These are phyloP conservation scores for Thalassiosira oceanica DNA, from an alignment of 352 stramenopile genomes.

Conservation along the genomic window DNA sequence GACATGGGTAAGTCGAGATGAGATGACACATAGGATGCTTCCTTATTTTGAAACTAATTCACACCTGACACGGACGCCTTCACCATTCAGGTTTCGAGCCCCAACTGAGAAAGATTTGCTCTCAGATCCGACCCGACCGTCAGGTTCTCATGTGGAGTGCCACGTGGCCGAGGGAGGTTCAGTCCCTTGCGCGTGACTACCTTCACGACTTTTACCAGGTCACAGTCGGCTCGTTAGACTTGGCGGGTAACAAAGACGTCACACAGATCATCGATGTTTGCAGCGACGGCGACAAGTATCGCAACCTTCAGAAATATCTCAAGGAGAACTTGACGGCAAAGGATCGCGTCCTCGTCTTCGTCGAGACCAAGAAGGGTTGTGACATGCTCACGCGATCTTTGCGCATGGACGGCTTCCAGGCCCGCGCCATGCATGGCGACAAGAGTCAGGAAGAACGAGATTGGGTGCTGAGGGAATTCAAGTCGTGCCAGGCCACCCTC, in stretches of 20 bases:
- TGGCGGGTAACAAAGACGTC: slow-evolving; percentile 93
- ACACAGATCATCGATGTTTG: slow-evolving; percentile 97
- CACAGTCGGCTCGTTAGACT: slow-evolving; percentile 91
- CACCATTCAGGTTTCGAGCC: slow-evolving; percentile 99
- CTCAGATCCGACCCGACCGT: slow-evolving; percentile 80
- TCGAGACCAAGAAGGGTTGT: slow-evolving; percentile 94
- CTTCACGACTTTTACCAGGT: slow-evolving; percentile 96
- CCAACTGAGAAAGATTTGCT: slow-evolving; percentile 93
- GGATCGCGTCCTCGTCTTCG: slow-evolving; percentile 96
- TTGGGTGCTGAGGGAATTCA: slow-evolving; percentile 99
- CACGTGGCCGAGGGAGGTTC: slow-evolving; percentile 93
- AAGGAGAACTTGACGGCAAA: slow-evolving; percentile 83
- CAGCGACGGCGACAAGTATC: slow-evolving; percentile 98
- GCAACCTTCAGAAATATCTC: slow-evolving; percentile 94
- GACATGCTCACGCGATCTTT: slow-evolving; percentile 97
- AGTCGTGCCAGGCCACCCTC: slow-evolving; percentile 82
- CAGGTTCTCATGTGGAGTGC: slow-evolving; percentile 95
- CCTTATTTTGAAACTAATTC: no score
- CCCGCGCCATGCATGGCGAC: slow-evolving; percentile 95
- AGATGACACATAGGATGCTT: no score
- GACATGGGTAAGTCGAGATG: no score
- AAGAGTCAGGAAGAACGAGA: slow-evolving; percentile 99
- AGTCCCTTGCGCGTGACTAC: slow-evolving; percentile 86
- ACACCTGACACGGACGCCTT: no score
- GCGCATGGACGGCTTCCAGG: slow-evolving; percentile 93